These are phyloP conservation scores for Ophiostoma sp. DNA, from an alignment of 2,329 filamentous ascomycete species.

Conservation along the genomic window DNA sequence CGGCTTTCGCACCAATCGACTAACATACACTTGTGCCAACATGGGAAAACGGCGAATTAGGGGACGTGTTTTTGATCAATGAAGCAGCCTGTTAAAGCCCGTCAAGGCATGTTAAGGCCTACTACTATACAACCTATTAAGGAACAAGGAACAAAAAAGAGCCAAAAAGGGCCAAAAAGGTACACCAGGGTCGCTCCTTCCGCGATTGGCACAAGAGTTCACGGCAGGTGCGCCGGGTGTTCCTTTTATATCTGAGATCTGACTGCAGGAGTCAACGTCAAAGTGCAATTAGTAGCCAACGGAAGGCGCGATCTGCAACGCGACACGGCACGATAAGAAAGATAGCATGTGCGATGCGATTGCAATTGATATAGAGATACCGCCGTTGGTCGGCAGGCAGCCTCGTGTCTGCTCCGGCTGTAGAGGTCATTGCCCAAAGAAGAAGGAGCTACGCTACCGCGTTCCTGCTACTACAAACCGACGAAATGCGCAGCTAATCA, in stretches of 20 bases:
- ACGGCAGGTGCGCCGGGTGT: neutral
- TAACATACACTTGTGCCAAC: slow-evolving; percentile 5
- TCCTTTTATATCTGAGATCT: neutral
- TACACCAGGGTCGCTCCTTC: neutral
- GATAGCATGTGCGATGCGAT: neutral
- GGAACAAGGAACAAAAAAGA: neutral
- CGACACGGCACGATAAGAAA: neutral
- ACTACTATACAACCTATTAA: neutral
- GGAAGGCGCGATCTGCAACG: slow-evolving; percentile 7
- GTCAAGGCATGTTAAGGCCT: no score
- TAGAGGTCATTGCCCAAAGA: neutral
- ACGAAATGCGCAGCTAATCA: neutral
- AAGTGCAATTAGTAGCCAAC: neutral
- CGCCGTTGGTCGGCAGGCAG: neutral
- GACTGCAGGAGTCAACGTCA: neutral
- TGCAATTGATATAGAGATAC: neutral
- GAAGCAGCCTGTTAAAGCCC: no score
- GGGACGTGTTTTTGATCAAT: neutral
- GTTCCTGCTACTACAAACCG: neutral
- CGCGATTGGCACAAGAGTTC: neutral
- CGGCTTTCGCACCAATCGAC: slow-evolving; percentile 13
- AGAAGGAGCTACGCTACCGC: neutral
- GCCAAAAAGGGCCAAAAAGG: neutral
- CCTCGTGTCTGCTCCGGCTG: neutral
- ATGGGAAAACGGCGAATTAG: neutral